Percentiles rank a stretch among this genome's conserved stretches.
Evolutionary conservation across 1,284 basidiomycete genomes (phyloP).

Genomic region (Naganishia sp.): DNA sequence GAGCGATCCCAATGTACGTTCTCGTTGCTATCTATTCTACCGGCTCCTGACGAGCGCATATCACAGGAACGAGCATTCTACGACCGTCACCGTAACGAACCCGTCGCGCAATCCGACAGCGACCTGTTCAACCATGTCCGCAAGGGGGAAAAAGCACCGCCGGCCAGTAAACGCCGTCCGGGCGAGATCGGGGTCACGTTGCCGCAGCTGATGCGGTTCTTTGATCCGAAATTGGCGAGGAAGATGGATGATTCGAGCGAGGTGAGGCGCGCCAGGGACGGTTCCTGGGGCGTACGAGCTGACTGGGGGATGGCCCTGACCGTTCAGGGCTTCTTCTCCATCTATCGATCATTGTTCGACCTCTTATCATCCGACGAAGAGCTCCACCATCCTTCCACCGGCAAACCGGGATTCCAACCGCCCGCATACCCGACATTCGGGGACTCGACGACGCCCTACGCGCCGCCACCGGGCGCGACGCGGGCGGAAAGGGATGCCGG

Average conservation of each 20-base stretch:
- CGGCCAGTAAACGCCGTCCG: conserved; percentile 61
- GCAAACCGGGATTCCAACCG: conserved; percentile 52
- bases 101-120: conserved; percentile 78
- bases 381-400: conserved; percentile 55
- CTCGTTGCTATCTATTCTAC: too few species aligned
- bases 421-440: conserved; percentile 80
- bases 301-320: conserved; percentile 4
- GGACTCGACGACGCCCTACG: conserved; percentile 68
- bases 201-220: conserved; percentile 80
- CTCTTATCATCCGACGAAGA: conserved; percentile 82
- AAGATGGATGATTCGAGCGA: conserved; percentile 70
- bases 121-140: conserved; percentile 82
- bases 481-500: conserved; percentile 54
- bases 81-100: conserved; percentile 87
- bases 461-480: conserved; percentile 56
- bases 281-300: background rate
- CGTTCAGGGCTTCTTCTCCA: conserved; percentile 79
- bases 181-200: conserved; percentile 77
- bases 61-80: conserved; percentile 95
- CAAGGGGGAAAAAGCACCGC: conserved; percentile 60
- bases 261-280: conserved; percentile 55
- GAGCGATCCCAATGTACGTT: conserved; percentile 83
- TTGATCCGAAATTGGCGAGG: conserved; percentile 73
- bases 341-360: conserved; percentile 85
- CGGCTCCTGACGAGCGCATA: background rate